These are phyloP conservation scores for Biscogniauxia sp. DNA, from an alignment of 2,329 filamentous ascomycete genomes.

Conservation along the genomic window DNA sequence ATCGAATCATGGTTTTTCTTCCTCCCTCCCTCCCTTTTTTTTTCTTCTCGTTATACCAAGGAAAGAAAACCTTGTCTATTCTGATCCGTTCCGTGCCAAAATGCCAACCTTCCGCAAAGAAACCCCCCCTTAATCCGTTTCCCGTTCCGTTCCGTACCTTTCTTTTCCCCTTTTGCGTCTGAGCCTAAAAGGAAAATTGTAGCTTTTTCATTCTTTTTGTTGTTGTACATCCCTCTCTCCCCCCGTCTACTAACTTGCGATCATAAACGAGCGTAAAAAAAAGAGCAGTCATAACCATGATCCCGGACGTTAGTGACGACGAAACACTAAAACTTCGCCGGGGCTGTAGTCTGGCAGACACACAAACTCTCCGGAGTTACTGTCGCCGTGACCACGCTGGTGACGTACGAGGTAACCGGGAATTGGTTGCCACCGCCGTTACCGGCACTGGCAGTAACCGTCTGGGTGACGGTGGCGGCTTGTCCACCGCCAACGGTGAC, in stretches of 20 bases:
- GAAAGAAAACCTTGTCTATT: no score
- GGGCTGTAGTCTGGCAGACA: background rate
- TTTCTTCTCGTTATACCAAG: no score
- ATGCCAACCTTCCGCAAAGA: no score
- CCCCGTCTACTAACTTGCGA: background rate
- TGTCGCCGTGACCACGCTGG: slow-evolving; percentile 10
- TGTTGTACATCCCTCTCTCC: no score
- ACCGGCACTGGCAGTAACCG: slow-evolving; percentile 11
- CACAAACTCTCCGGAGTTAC: slow-evolving; percentile 6
- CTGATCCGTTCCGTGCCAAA: background rate
- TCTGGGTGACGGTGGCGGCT: slow-evolving; percentile 2
- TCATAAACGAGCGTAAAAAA: background rate
- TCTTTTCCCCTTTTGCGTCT: background rate
- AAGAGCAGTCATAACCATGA: background rate
- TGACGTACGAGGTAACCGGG: no score
- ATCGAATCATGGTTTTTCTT: no score
- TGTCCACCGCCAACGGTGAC: background rate
- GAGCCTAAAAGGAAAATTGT: background rate
- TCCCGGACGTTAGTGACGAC: background rate
- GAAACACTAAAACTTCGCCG: background rate
- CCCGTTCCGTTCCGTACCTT: background rate
- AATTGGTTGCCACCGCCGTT: slow-evolving; percentile 2
- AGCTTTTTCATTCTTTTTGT: background rate
- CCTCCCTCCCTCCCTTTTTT: no score
- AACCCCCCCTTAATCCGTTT: no score